These are phyloP conservation scores for Colletotrichum nymphaeae DNA, from an alignment of 2,329 filamentous ascomycete species.

Conservation along the genomic window DNA sequence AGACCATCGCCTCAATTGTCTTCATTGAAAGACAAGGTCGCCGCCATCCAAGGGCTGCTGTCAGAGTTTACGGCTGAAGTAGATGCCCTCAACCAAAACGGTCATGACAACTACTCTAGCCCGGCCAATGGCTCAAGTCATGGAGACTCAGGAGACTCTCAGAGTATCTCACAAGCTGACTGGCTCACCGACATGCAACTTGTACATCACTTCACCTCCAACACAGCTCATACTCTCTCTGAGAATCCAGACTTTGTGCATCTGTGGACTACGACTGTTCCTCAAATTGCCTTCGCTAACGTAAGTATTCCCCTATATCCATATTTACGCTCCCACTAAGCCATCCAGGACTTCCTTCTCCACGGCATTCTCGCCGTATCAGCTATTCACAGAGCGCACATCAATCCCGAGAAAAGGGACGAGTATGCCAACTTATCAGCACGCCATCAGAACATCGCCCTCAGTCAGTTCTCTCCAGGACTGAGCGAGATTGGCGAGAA, in stretches of 20 bases:
- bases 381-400: slow-evolving; percentile 35
- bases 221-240: slow-evolving; percentile 22
- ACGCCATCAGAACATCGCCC: slow-evolving; percentile 36
- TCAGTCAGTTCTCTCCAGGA: slow-evolving; percentile 33
- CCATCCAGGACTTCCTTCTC: slow-evolving; percentile 36
- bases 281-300: slow-evolving; percentile 25
- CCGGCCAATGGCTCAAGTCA: not conserved
- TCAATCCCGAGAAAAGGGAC: slow-evolving; percentile 28
- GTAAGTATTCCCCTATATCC: not conserved
- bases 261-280: slow-evolving; percentile 29
- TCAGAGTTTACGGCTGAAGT: slow-evolving; percentile 26
- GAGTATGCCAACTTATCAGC: slow-evolving; percentile 35
- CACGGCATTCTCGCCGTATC: slow-evolving; percentile 38
- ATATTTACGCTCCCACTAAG: not conserved
- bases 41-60: slow-evolving; percentile 25
- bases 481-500: slow-evolving; percentile 36
- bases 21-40: slow-evolving; percentile 23
- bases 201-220: slow-evolving; percentile 26
- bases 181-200: slow-evolving; percentile 30
- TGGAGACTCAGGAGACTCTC: not conserved
- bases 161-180: slow-evolving; percentile 3
- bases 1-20: slow-evolving; percentile 13
- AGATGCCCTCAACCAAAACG: slow-evolving; percentile 11
- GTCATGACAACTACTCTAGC: not conserved
- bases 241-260: slow-evolving; percentile 28